Base-by-base conservation (phyloP, 1,284 basidiomycete genomes). In the Spongiforma sp. region DNA sequence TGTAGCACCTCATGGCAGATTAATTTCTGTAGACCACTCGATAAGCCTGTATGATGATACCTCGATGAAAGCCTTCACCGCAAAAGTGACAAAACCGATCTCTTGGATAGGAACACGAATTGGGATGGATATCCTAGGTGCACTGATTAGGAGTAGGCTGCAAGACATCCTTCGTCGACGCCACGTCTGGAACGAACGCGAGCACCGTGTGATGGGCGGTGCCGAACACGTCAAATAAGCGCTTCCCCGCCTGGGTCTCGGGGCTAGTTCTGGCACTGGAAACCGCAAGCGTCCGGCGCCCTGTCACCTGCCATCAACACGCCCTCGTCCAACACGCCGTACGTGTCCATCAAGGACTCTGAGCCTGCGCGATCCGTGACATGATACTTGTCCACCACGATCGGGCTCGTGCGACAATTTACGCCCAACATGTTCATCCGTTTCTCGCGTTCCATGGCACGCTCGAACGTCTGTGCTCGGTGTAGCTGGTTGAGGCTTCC, bases 191-290 rank as follows among this genome's bases (percentile, higher is more conserved):
- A 53, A 30, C 30, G 50, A 53, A 33, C 11, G 32, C 11, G 24
- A 33, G 65, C 21, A 73, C 66, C 0, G 73, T 73, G 52, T 77
- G 75, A n/a, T 66, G 21, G 12, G 3, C 53, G 33, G 32, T 61
- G 19, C 1, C 67, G 37, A 9, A 71, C 32, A 53, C 11, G 11
- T 53, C 50, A 21, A 53, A 53, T 21, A 53, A 30, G 10, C 30
- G 28, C 21, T 17, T n/a, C 19, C 32, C 50, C 10, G 28, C n/a
- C n/a, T n/a, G n/a, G n/a, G n/a, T n/a, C n/a, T n/a, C n/a, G n/a
- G n/a, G n/a, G n/a, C n/a, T n/a, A n/a, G n/a, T n/a, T n/a, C n/a
- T n/a, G n/a, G n/a, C n/a, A n/a, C n/a, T n/a, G n/a, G n/a, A n/a
- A n/a, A 53, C 30, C 19, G 32, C 30, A 30, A 17, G 50, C 19